These are phyloP conservation scores for Glutinoglossum americanum DNA, from an alignment of 495 filamentous ascomycete genomes.

Conservation along the genomic window DNA sequence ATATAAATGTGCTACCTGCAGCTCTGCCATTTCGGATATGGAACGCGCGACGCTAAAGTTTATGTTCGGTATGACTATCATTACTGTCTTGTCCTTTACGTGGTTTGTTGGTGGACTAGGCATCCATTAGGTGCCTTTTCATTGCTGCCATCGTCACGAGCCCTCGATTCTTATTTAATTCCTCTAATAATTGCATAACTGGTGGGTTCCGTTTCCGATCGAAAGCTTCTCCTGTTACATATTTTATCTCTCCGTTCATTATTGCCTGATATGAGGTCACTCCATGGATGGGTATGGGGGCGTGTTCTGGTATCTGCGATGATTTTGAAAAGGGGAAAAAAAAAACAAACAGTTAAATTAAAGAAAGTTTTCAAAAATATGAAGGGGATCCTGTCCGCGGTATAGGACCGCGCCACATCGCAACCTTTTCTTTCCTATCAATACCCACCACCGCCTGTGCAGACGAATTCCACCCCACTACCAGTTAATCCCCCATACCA, in stretches of 20 bases:
- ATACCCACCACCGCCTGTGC: too few relatives aligned
- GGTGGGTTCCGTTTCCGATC: not conserved
- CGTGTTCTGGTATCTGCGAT: too few relatives aligned
- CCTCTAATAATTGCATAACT: not conserved
- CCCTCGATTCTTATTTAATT: not conserved
- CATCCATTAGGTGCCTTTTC: not conserved
- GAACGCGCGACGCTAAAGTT: constrained; percentile 49
- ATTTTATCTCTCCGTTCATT: not conserved
- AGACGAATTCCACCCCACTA: too few relatives aligned
- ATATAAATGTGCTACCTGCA: constrained; percentile 49
- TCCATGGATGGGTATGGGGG: too few relatives aligned
- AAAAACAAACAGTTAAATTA: too few relatives aligned
- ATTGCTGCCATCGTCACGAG: not conserved
- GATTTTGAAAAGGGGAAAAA: too few relatives aligned
- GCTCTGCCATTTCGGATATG: constrained; percentile 37
- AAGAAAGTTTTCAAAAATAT: too few relatives aligned
- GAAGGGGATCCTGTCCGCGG: too few relatives aligned
- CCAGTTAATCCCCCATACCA: too few relatives aligned
- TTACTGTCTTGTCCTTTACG: constrained; percentile 67
- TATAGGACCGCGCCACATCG: too few relatives aligned
- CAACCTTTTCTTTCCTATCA: too few relatives aligned
- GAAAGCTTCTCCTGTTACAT: not conserved
- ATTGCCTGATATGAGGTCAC: too few relatives aligned
- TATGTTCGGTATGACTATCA: constrained; percentile 45
- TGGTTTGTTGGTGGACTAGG: constrained; percentile 65